phyloP scores from a whole-genome alignment of 148 eudicot species.

The Suaeda aralocaspica region DNA sequence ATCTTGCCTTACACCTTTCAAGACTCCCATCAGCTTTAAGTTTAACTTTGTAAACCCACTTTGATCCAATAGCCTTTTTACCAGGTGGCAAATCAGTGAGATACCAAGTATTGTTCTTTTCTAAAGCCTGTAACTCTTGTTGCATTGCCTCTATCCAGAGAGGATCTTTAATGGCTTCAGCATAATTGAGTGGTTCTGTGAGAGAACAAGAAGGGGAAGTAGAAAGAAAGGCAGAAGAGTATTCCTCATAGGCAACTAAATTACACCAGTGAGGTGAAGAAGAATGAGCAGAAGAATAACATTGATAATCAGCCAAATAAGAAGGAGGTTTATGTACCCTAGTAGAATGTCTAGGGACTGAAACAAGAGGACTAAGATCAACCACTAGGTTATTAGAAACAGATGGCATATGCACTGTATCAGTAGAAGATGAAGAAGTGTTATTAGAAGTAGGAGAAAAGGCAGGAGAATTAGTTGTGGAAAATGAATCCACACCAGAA shows the following conservation, averaged over 20 bases:
- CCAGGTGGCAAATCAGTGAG: neutral
- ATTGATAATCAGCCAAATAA: neutral
- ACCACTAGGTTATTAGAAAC: too few species aligned
- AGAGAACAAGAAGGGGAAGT: neutral
- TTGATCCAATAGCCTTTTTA: neutral
- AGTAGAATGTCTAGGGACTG: too few species aligned
- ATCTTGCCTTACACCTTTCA: conserved; percentile 4
- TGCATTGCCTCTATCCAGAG: neutral
- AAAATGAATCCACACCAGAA: too few species aligned
- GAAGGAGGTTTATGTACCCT: too few species aligned
- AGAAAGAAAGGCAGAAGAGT: too few species aligned
- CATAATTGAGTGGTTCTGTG: neutral
- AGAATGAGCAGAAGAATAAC: neutral
- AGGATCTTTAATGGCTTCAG: neutral
- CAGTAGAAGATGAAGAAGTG: too few species aligned
- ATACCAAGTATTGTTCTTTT: neutral
- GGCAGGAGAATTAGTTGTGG: too few species aligned
- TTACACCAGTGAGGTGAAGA: neutral
- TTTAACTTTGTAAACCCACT: neutral
- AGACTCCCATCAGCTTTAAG: neutral
- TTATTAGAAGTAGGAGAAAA: too few species aligned
- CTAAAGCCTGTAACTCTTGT: neutral
- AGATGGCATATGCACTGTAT: too few species aligned
- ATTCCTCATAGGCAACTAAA: neutral
- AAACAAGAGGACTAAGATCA: too few species aligned